phyloP scores from a whole-genome alignment of 2,329 filamentous ascomycete genomes.

The Tolypocladium amazonense region DNA sequence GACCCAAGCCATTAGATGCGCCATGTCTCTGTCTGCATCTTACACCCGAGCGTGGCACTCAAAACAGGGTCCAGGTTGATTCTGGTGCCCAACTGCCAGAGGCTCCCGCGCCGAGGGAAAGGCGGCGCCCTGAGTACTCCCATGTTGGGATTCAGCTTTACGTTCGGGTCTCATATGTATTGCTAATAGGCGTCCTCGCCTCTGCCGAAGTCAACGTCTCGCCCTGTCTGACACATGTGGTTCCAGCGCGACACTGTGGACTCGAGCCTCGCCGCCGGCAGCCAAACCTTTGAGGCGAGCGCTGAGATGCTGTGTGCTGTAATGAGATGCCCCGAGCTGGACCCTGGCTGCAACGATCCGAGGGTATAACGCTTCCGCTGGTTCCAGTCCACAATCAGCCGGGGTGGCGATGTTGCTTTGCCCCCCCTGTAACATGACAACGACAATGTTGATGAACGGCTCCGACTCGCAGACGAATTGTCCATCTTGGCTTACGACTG shows the following conservation, averaged over 20 bases:
- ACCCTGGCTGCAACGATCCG: not conserved
- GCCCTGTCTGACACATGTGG: not conserved
- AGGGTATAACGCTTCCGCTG: no score
- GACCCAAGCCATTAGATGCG: no score
- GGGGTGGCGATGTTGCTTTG: no score
- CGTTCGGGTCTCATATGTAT: not conserved
- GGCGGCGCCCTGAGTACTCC: not conserved
- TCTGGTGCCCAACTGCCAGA: no score
- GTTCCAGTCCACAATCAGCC: no score
- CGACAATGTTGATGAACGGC: no score
- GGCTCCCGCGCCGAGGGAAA: not conserved
- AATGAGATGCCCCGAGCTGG: not conserved
- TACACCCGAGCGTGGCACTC: not conserved
- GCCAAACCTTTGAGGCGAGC: not conserved
- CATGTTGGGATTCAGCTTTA: not conserved
- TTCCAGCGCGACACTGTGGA: not conserved
- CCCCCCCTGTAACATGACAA: no score
- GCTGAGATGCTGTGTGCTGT: not conserved
- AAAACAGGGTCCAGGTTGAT: not conserved
- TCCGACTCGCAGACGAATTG: no score
- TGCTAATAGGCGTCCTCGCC: not conserved
- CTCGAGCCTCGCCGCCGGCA: not conserved
- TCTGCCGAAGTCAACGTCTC: not conserved
- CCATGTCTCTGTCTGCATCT: no score
- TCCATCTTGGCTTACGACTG: no score